These are phyloP conservation scores for Aspergillus sp. DNA, from an alignment of 2,329 filamentous ascomycete genomes.

Conservation along the genomic window DNA sequence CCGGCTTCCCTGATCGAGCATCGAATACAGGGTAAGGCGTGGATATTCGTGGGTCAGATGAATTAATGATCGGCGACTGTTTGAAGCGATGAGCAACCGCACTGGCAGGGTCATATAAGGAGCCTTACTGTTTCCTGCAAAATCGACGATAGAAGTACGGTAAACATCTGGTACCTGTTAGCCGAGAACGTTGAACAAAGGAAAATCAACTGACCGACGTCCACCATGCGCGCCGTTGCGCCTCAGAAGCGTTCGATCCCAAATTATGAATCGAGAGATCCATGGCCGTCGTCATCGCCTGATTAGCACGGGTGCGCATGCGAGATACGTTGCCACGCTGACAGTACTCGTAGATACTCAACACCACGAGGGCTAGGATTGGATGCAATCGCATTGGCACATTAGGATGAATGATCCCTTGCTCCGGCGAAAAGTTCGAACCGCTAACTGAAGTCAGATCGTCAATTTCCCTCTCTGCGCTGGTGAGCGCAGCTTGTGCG, in stretches of 20 bases:
- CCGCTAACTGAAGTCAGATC: neutral
- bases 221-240: conserved; percentile 27
- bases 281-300: conserved; percentile 28
- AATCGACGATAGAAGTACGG: conserved; percentile 21
- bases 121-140: conserved; percentile 16
- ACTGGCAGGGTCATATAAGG: neutral
- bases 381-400: conserved; percentile 17
- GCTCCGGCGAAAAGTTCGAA: neutral
- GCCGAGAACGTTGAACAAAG: neutral
- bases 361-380: conserved; percentile 20
- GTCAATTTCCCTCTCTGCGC: conserved; percentile 17
- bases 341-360: conserved; percentile 25
- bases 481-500: conserved; percentile 20
- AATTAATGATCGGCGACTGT: conserved; percentile 22
- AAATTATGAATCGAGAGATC: conserved; percentile 23
- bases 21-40: conserved; percentile 24
- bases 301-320: conserved; percentile 25
- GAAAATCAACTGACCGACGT: conserved; percentile 20
- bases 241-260: conserved; percentile 13
- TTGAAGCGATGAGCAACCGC: neutral
- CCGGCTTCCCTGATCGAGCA: conserved; percentile 4
- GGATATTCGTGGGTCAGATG: conserved; percentile 22
- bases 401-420: conserved; percentile 10
- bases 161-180: conserved; percentile 15
- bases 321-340: conserved; percentile 22